Conservation (phyloP, 2,329 filamentous ascomycete species). For the Stemphylium vesicarium region DNA sequence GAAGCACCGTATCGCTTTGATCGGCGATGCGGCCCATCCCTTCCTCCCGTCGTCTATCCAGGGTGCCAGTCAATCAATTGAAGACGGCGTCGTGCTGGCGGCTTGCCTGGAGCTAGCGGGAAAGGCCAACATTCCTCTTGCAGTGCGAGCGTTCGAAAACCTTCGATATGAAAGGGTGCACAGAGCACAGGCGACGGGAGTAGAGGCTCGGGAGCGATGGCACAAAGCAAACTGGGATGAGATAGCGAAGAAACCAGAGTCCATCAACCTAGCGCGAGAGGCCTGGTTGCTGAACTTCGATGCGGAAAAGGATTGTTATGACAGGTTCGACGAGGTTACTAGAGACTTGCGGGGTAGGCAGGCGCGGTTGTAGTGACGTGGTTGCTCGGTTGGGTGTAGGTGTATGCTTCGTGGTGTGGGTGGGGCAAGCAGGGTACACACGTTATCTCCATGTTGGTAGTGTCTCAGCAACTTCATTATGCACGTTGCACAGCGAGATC, state of each 20-base stretch:
- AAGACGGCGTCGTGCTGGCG: slow-evolving; percentile 51
- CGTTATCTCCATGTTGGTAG: slow-evolving; percentile 6
- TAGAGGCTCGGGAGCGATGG: slow-evolving; percentile 40
- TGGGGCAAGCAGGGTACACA: slow-evolving; percentile 1
- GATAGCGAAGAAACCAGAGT: slow-evolving; percentile 33
- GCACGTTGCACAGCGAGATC: slow-evolving; percentile 4
- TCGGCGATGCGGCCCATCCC: slow-evolving; percentile 62
- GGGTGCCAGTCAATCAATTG: slow-evolving; percentile 61
- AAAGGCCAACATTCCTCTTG: slow-evolving; percentile 32
- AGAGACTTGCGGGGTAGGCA: slow-evolving; percentile 15
- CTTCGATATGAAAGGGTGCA: slow-evolving; percentile 41
- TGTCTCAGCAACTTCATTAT: background rate
- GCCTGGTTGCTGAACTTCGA: slow-evolving; percentile 42
- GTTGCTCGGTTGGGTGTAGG: background rate
- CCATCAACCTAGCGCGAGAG: slow-evolving; percentile 38
- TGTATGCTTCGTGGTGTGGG: background rate
- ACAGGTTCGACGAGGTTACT: slow-evolving; percentile 35
- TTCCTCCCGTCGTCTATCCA: slow-evolving; percentile 62
- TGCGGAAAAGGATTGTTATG: slow-evolving; percentile 39
- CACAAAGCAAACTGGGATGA: slow-evolving; percentile 41
- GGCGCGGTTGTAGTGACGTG: slow-evolving; percentile 17
- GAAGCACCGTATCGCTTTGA: slow-evolving; percentile 56
- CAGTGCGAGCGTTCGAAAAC: slow-evolving; percentile 40
- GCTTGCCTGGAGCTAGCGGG: slow-evolving; percentile 34
- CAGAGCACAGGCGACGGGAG: slow-evolving; percentile 36